Base-by-base conservation (phyloP, 2,329 filamentous ascomycete species). In the Penicillium sp. region DNA sequence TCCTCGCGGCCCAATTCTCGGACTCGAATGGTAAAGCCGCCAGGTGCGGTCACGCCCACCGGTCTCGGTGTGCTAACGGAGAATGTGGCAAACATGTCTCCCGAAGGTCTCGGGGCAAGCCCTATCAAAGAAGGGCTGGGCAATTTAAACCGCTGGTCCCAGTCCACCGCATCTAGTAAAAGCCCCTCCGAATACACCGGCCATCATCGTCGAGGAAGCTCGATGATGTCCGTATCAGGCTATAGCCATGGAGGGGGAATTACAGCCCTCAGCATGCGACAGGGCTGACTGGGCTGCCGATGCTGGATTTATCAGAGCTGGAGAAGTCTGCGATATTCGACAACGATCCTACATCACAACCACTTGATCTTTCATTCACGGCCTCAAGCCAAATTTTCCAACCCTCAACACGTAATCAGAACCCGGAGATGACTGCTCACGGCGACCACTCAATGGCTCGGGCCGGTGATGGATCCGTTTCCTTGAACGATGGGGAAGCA, bases 71-170 rank as follows among this genome's bases (percentile, higher is more conserved):
- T 58, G 27, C 53, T 61, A 11, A 57, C 59, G 23, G 62, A 62
- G 49, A 62, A 61, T 18, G 49, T 38, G 16, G 44, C 55, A 18
- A 57, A 58, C 29, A 47, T 55, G 10, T 47, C 55, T 13, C 39
- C 57, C 16, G 61, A 55, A 16, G 49, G 44, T 32, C 45, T 57
- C 32, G 62, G 53, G 9, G 54, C 48, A 36, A 63, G 61, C 27
- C 61, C 65, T 41, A 70, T 77, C 46, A 66, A 70, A 52, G 78
- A 80, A 61, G 78, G 77, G 29, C 61, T 79, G 47, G 75, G 73
- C 36, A 81, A 78, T 55, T 70, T 83, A 49, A 81, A 83, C 64
- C 79, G 81, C 59, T 84, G 81, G 81, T 84, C 82, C 34, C 81
- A 83, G 59, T 82, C 79, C 16, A 83, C 81, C 23, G 69, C 75